Conservation (phyloP, 352 stramenopile species). For the Thalassiosira tumida region DNA sequence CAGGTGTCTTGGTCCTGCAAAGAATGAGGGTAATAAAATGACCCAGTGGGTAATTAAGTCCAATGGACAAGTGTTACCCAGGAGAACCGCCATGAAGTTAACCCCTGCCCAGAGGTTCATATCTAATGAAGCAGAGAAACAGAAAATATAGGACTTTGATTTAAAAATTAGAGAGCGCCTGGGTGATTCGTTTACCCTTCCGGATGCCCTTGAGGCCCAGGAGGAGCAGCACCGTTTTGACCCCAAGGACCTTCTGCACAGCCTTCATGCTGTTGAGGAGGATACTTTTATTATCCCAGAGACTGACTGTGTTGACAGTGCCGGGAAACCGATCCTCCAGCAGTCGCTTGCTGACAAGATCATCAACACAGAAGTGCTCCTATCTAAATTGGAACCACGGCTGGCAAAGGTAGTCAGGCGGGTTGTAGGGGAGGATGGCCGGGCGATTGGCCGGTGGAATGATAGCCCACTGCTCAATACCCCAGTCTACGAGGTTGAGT, state of each 20-base stretch:
- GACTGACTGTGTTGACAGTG: conserved; percentile 46
- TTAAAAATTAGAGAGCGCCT: neutral
- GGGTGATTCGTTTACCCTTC: conserved; percentile 34
- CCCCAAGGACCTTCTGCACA: no score
- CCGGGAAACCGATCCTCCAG: conserved; percentile 32
- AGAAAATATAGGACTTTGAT: conserved; percentile 51
- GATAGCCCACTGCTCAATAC: conserved; percentile 70
- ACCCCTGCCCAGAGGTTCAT: conserved; percentile 36
- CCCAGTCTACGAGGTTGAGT: conserved; percentile 68
- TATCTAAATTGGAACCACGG: neutral
- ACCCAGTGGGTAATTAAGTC: conserved; percentile 42
- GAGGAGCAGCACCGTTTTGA: neutral
- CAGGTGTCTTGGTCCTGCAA: conserved; percentile 65
- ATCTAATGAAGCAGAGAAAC: conserved; percentile 43
- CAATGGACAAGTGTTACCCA: conserved; percentile 58
- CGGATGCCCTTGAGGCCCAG: neutral
- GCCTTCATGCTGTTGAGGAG: no score
- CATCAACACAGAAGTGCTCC: conserved; percentile 39
- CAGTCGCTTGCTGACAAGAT: conserved; percentile 50
- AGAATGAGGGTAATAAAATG: conserved; percentile 60
- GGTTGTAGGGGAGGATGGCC: neutral
- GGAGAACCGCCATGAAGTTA: conserved; percentile 14
- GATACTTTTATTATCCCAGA: no score
- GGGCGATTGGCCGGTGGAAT: conserved; percentile 2
- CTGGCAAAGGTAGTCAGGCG: neutral